Evolutionary conservation across 148 eudicot genomes (phyloP).

Genomic region (Hydrangea macrophylla): DNA sequence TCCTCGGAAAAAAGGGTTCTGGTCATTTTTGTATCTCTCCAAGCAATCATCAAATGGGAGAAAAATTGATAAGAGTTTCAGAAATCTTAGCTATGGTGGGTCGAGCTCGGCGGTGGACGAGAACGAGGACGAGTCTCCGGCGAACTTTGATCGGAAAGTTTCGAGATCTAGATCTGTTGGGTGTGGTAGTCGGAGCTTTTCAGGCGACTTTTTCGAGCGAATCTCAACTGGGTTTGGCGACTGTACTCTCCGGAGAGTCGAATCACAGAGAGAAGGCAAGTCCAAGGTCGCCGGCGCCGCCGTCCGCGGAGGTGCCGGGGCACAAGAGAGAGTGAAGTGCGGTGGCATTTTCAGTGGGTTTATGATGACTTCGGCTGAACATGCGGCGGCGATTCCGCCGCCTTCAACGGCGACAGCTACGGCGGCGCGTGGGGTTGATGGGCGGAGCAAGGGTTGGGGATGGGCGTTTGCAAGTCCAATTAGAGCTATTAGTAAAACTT

Average conservation of each 20-base stretch:
- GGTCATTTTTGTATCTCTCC: slow-evolving; percentile 57
- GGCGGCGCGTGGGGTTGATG: slow-evolving; percentile 30
- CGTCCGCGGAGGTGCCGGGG: slow-evolving; percentile 9
- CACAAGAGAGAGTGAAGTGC: slow-evolving; percentile 58
- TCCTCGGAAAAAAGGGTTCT: too few relatives aligned
- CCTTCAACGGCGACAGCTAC: slow-evolving; percentile 25
- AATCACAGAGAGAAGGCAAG: slow-evolving; percentile 66
- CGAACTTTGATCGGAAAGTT: slow-evolving; percentile 53
- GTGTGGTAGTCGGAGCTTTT: slow-evolving; percentile 85
- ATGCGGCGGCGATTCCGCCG: slow-evolving; percentile 14
- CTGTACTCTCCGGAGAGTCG: slow-evolving; percentile 83
- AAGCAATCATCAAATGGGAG: slow-evolving; percentile 13
- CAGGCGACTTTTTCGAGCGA: slow-evolving; percentile 81
- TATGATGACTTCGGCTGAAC: slow-evolving; percentile 46
- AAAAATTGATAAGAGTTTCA: too few relatives aligned
- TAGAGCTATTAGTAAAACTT: slow-evolving; percentile 48
- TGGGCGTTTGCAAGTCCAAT: slow-evolving; percentile 91
- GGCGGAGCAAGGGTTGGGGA: slow-evolving; percentile 68
- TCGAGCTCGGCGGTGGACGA: too few relatives aligned
- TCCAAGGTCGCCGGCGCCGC: slow-evolving; percentile 24
- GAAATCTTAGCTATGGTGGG: slow-evolving; percentile 14
- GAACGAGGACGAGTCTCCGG: slow-evolving; percentile 30
- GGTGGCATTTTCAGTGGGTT: slow-evolving; percentile 81
- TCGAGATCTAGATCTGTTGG: slow-evolving; percentile 94
- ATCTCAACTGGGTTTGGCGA: slow-evolving; percentile 86